A percentile compares a stretch with the other conserved stretches of the same genome.
phyloP scores from a whole-genome alignment of 2,329 filamentous ascomycete genomes.

The Harringtonia aguacate region DNA sequence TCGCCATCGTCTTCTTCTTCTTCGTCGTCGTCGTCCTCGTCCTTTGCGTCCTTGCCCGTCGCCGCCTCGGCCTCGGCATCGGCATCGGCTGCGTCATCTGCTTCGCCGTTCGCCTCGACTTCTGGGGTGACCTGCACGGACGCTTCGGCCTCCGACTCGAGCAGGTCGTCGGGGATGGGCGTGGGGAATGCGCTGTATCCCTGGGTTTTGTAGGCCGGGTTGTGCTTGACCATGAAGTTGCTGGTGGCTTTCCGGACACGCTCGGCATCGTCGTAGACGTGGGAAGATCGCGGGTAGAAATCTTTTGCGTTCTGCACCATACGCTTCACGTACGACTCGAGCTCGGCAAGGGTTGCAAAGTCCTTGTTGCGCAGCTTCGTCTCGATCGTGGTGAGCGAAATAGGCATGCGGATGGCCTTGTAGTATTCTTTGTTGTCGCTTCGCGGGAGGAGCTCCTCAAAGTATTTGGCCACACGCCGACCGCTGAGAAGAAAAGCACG shows the following conservation, averaged over 20 bases:
- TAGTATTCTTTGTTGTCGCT: constrained; percentile 65
- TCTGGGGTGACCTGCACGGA: constrained; percentile 11
- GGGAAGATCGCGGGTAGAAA: constrained; percentile 63
- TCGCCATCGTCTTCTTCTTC: neutral
- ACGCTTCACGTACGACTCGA: constrained; percentile 80
- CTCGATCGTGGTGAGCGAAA: constrained; percentile 70
- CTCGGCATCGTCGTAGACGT: constrained; percentile 74
- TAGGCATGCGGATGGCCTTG: constrained; percentile 62
- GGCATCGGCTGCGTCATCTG: constrained; percentile 22
- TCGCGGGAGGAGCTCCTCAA: constrained; percentile 59
- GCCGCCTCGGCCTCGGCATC: constrained; percentile 16
- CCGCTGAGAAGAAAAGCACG: constrained; percentile 45
- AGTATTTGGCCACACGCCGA: constrained; percentile 62
- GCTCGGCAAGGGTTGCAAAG: constrained; percentile 59
- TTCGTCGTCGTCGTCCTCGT: neutral
- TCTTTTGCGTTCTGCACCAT: constrained; percentile 83
- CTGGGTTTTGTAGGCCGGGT: constrained; percentile 65
- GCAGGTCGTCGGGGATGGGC: constrained; percentile 51
- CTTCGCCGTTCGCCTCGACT: constrained; percentile 21
- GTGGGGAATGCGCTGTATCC: constrained; percentile 63
- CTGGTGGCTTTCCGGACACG: constrained; percentile 76
- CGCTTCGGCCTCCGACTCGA: constrained; percentile 13
- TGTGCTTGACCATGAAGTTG: constrained; percentile 79
- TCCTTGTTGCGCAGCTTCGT: constrained; percentile 57
- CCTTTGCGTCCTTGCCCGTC: constrained; percentile 8